Base-by-base conservation (phyloP, 371 early-diverging fungal species). In the Mortierella sp. region DNA sequence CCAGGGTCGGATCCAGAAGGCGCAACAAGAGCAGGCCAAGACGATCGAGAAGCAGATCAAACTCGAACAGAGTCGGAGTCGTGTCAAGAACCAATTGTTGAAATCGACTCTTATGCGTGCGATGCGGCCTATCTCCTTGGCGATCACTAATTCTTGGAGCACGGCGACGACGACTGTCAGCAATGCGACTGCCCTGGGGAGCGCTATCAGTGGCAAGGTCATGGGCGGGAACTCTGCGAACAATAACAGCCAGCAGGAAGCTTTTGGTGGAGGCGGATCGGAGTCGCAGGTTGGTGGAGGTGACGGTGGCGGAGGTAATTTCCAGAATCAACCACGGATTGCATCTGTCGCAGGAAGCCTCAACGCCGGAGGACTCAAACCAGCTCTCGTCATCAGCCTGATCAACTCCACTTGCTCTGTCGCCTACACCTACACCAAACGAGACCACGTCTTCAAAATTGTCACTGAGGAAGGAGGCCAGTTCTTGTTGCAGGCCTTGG, bases 391-490 rank as follows among this genome's bases (percentile, higher is more conserved):
- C 44, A 94, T 96, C 87, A 96, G 95, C 75, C 88, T 96, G 55
- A 95, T 96, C 83, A 95, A 95, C 87, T 90, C 95, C 2, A 94
- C 94, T 21, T 93, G 93, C 7, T 92, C 93, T 5, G 91, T 95
- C 7, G 96, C 95, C 27, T 92, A 93, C 70, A 91, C 91, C 0
- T 93, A 94, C 63, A 91, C 93, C 0, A 95, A 95, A 76, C 92
- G 96, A 24, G 95, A 95, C 71, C 94, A 88, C 87, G 96, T 96
- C 18, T 95, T 96, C 82, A 94, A 95, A 58, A 89, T 96, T 73
- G 93, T 95, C 29, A 96, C 95, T 12, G 96, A 96, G 79, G 96
- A 96, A 89, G 96, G 96, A 14, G 95, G 93, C 0, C 95, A 96
- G 88, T 94, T 93, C 58, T 77, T 96, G 58, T 89, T 96, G 48